A percentile compares a stretch with the other conserved stretches of the same genome.
Evolutionary conservation across 768 basidiomycete genomes (phyloP).

Genomic region (Sistotremastrum niveocremeum): DNA sequence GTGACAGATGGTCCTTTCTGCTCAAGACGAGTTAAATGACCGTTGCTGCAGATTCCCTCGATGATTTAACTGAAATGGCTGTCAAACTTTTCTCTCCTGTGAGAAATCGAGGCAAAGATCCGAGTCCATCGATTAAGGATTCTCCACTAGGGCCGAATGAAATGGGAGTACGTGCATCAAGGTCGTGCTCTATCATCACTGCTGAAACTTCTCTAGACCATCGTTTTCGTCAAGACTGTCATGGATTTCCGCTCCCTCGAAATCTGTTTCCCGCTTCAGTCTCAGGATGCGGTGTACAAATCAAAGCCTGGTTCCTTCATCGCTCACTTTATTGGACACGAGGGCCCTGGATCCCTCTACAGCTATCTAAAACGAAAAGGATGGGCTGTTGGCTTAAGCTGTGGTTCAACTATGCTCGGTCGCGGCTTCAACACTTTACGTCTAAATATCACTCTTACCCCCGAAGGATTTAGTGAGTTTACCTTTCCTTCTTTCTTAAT

Average conservation of each 20-base stretch:
- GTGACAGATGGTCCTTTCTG: not conserved
- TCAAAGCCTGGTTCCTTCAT: slow-evolving; percentile 68
- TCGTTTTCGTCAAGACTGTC: slow-evolving; percentile 79
- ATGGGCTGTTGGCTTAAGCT: slow-evolving; percentile 66
- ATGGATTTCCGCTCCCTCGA: slow-evolving; percentile 79
- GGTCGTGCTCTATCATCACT: not conserved
- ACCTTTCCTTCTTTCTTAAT: not conserved
- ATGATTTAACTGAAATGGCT: slow-evolving; percentile 51
- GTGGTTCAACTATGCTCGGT: slow-evolving; percentile 56
- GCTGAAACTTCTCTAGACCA: slow-evolving; percentile 32
- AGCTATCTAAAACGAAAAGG: slow-evolving; percentile 84
- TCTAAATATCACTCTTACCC: slow-evolving; percentile 65
- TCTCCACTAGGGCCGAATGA: slow-evolving; percentile 65
- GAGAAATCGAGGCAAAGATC: slow-evolving; percentile 43
- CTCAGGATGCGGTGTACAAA: slow-evolving; percentile 61
- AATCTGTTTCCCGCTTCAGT: slow-evolving; percentile 64
- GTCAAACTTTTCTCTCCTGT: slow-evolving; percentile 62
- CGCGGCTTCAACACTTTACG: slow-evolving; percentile 87
- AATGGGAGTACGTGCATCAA: slow-evolving; percentile 42
- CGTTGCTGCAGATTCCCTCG: slow-evolving; percentile 47
- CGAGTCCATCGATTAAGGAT: slow-evolving; percentile 50
- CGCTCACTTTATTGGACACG: slow-evolving; percentile 78
- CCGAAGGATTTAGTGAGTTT: slow-evolving; percentile 70
- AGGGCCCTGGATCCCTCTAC: slow-evolving; percentile 83
- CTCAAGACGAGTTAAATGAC: too few species aligned